A percentile compares a stretch with the other conserved stretches of the same genome.
These are phyloP conservation scores for Flaveria brownii DNA, from an alignment of 129 eudicot genomes.

Conservation along the genomic window DNA sequence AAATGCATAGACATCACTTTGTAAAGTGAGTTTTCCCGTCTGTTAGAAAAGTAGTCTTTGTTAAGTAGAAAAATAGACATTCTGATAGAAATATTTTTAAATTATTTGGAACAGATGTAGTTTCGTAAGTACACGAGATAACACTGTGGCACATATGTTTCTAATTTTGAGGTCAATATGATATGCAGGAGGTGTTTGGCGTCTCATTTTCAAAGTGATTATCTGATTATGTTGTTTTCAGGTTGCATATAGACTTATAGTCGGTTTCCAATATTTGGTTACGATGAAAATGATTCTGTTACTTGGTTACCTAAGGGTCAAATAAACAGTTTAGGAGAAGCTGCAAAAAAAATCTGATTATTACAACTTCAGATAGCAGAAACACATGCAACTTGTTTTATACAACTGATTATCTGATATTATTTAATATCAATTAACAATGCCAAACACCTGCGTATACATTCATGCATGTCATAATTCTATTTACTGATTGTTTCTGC, in stretches of 20 bases:
- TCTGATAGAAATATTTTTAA: slow-evolving; percentile 1
- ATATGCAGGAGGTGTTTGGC: neutral
- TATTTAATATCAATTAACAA: too few species aligned
- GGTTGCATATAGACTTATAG: neutral
- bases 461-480: too few species aligned
- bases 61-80: neutral
- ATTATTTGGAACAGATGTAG: neutral
- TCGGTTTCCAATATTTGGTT: neutral
- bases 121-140: neutral
- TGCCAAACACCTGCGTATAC: too few species aligned
- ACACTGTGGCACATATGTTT: neutral
- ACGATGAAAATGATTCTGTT: neutral
- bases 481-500: too few species aligned
- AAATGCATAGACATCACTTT: slow-evolving; percentile 94
- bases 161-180: neutral
- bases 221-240: neutral
- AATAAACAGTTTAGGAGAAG: neutral
- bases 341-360: neutral
- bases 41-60: slow-evolving; percentile 43
- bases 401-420: too few species aligned
- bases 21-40: slow-evolving; percentile 96
- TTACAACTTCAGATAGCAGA: neutral
- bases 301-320: neutral
- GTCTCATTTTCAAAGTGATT: neutral
- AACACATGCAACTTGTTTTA: too few species aligned